Percentiles rank a stretch among this genome's conserved stretches.
phyloP scores from a whole-genome alignment of 78 protist genomes.

The Carpediemonas membranifera region DNA sequence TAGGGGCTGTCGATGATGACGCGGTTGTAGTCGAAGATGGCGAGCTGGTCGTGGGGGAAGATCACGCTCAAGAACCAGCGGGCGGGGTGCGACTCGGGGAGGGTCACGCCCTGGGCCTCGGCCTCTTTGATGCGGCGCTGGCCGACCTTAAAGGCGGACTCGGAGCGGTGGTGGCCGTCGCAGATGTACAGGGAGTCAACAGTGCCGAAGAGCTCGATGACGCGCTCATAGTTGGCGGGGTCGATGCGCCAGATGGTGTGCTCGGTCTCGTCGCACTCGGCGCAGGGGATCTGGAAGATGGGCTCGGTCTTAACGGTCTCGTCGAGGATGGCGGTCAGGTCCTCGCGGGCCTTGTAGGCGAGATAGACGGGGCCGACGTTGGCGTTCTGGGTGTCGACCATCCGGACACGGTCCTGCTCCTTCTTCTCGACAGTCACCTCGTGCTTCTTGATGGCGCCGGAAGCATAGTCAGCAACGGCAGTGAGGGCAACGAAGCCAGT shows the following conservation, averaged over 20 bases:
- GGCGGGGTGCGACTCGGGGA: not conserved
- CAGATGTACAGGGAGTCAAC: constrained; percentile 19
- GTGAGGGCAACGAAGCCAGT: constrained; percentile 12
- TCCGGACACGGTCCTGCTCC: constrained; percentile 23
- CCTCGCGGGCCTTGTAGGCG: not conserved
- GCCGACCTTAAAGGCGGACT: constrained; percentile 12
- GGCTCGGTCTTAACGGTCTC: not conserved
- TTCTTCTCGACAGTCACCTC: constrained; percentile 19
- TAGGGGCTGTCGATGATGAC: constrained; percentile 12
- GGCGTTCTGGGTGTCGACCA: constrained; percentile 15
- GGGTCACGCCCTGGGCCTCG: constrained; percentile 9
- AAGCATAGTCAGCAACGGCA: constrained; percentile 16
- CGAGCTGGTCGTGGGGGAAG: constrained; percentile 22
- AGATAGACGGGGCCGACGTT: constrained; percentile 31
- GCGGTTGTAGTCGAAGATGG: constrained; percentile 30
- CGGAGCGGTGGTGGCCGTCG: constrained; percentile 34
- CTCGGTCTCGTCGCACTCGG: not conserved
- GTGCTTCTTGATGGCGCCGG: constrained; percentile 19
- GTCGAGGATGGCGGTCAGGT: constrained; percentile 3
- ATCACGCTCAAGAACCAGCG: constrained; percentile 18
- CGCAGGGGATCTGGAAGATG: not conserved
- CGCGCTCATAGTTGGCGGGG: not conserved
- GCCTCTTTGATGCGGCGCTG: too few species aligned
- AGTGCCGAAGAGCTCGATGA: not conserved
- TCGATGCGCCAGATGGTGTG: constrained; percentile 26